A percentile compares a stretch with the other conserved stretches of the same genome.
phyloP scores from a whole-genome alignment of 2,329 filamentous ascomycete species.

The Colletotrichum sp. region DNA sequence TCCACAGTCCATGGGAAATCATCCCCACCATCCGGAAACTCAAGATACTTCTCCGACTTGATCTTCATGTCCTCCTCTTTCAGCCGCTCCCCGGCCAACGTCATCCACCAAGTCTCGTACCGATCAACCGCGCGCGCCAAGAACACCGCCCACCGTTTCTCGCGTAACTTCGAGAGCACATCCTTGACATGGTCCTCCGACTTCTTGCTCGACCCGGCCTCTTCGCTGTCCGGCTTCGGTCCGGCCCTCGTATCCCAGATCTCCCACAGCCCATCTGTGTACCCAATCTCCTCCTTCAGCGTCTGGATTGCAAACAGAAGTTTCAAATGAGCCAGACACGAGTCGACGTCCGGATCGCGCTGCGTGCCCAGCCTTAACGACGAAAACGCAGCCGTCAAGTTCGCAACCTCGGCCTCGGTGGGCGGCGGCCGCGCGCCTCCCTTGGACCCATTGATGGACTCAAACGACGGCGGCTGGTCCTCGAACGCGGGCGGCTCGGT shows the following conservation, averaged over 20 bases:
- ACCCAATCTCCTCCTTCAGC: slow-evolving; percentile 71
- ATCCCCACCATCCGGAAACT: slow-evolving; percentile 35
- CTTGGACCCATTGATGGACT: neutral
- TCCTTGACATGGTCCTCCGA: slow-evolving; percentile 37
- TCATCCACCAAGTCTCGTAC: slow-evolving; percentile 70
- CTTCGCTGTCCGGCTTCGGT: neutral
- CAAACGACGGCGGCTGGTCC: slow-evolving; percentile 16
- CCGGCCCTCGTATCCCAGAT: slow-evolving; percentile 56
- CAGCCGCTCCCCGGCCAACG: slow-evolving; percentile 34
- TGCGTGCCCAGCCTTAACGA: slow-evolving; percentile 37
- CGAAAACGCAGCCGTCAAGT: slow-evolving; percentile 42
- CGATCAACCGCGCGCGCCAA: slow-evolving; percentile 71
- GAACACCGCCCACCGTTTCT: slow-evolving; percentile 78
- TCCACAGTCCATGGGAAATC: slow-evolving; percentile 39
- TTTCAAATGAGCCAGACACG: slow-evolving; percentile 77
- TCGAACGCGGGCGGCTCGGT: slow-evolving; percentile 7
- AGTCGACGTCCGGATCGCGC: slow-evolving; percentile 49
- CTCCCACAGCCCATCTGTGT: slow-evolving; percentile 70
- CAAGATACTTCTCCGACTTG: slow-evolving; percentile 28
- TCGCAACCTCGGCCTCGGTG: neutral
- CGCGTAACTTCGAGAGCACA: slow-evolving; percentile 58
- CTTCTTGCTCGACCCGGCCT: slow-evolving; percentile 23
- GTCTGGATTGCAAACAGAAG: slow-evolving; percentile 71
- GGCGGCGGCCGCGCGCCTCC: neutral
- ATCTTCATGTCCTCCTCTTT: slow-evolving; percentile 39